phyloP scores from a whole-genome alignment of 2,329 filamentous ascomycete species.

The Tolypocladium nubicola region DNA sequence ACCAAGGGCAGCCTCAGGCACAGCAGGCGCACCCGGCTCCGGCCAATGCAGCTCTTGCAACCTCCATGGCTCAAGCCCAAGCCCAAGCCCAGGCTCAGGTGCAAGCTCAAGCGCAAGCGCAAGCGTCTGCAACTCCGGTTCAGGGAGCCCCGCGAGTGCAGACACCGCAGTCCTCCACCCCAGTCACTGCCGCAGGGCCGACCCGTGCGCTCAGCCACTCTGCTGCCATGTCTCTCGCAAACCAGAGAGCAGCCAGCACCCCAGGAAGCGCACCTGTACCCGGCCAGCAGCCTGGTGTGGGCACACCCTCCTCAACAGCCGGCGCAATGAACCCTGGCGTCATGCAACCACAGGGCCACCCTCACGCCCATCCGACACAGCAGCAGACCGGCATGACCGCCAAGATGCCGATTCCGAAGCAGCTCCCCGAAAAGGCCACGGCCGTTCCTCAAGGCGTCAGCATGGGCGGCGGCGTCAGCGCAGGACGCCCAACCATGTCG shows the following conservation, averaged over 20 bases:
- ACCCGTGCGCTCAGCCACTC: conserved; percentile 37
- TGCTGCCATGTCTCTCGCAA: conserved; percentile 38
- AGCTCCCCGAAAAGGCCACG: conserved; percentile 56
- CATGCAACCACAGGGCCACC: conserved; percentile 13
- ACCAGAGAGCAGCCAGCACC: conserved; percentile 26
- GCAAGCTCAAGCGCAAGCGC: conserved; percentile 15
- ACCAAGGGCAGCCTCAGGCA: conserved; percentile 11
- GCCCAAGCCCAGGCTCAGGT: conserved; percentile 26
- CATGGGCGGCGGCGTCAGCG: conserved; percentile 50
- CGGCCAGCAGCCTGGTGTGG: conserved; percentile 18
- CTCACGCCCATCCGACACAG: conserved; percentile 17
- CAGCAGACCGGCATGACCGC: conserved; percentile 32
- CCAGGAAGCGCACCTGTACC: conserved; percentile 19
- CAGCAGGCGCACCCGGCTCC: conserved; percentile 28
- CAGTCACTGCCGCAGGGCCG: conserved; percentile 24
- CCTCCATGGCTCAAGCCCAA: conserved; percentile 25
- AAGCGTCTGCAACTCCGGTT: conserved; percentile 31
- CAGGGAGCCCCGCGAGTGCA: conserved; percentile 36
- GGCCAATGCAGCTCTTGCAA: conserved; percentile 34
- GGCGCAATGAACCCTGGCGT: conserved; percentile 19
- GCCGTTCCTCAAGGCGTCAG: conserved; percentile 63
- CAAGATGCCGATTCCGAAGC: conserved; percentile 78
- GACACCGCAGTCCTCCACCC: conserved; percentile 35
- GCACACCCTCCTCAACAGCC: conserved; percentile 16
- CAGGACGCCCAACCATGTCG: conserved; percentile 71